Evolutionary conservation across 805 yeast genomes (phyloP), one percentile per base, ranked within the genome.

Genomic region (Candida insectorum): DNA sequence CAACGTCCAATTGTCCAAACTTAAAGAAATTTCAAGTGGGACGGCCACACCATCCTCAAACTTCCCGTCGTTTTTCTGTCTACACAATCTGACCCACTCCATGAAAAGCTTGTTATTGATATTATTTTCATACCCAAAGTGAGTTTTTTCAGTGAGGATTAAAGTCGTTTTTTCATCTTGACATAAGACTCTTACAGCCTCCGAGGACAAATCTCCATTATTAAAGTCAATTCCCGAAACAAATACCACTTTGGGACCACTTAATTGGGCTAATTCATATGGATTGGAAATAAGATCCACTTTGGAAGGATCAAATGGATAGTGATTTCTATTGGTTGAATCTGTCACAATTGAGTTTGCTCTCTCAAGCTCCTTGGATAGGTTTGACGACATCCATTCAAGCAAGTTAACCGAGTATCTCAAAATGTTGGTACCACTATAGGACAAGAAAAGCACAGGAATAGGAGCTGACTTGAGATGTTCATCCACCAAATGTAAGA

Each of bases 331-430:
- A 6, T 72, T 64, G 11, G 42, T 37, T 5, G 40, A 40, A 8
- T 40, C 47, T 5, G 43, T 39, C 12, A 38, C 32, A 5, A 44
- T 20, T 11, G 54, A 43, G 16, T 39, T 42, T 4, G 60, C 59
- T 23, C 54, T 60, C 49, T 87, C 95, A 91, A 96, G 88, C 28
- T 79, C 83, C 46, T 84, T 82, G 16, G 85, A 74, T n/a, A 88
- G 72, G n/a, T 81, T 72, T 0, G 91, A 75, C 0, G 95, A 79
- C 88, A 93, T 83, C 97, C 97, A 93, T 62, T 93, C 98, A 18
- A 91, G 61, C 81, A 93, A 84, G 36, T 88, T 83, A 10, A 86
- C 76, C 0, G 97, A 96, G 51, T 84, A 86, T 16, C 82, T 73
- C 36, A 93, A 57, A 4, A 82, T 71, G 49, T 91, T 79, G 3